Base-by-base conservation (phyloP, 768 basidiomycete species). In the Sarcodon sp. region DNA sequence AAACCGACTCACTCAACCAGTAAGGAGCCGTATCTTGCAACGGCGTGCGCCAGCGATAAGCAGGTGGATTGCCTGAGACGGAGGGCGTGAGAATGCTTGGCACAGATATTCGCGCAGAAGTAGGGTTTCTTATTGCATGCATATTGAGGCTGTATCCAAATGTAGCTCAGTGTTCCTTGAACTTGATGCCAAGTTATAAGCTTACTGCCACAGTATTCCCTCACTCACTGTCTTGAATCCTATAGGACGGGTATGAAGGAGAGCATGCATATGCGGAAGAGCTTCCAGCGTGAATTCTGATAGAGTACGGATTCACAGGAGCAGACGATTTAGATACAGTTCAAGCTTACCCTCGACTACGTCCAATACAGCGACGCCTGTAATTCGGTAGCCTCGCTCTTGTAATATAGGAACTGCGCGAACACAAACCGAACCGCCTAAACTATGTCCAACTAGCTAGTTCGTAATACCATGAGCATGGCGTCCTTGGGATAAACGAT, bases 191-290 rank as follows among this genome's bases (percentile, higher is more conserved):
- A 16, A 35, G 21, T 36, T 43, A 32, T 18, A 21, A 7, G 72
- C 92, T 58, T 64, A 97, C 92, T 98, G 94, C 96, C 96, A 99
- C 51, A 88, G 82, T 37, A 99, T 79, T 0, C 86, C 92, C 46
- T 85, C 84, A 59, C 93, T 86, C 7, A 83, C 65, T 39, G 76
- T 86, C 47, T 78, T 75, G 61, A 98, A 99, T 0, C 84, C 83
- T 44, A 80, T 81, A 6, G 94, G 96, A 9, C 92, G 78, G 27
- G 81, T 77, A 49, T 86, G 83, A 32, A 99, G 73, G 34, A 98
- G 77, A 37, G 72, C 79, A 51, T 87, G 80, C 96, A 99, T 99
- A 55, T 87, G 77, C 0, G 90, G 88, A 10, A 99, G 73, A 1
- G 92, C 90, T 41, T 97, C 96, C 32, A 97, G 69, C 0, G 96